Base-by-base conservation (phyloP, 306 rosid species). In the Erythrophleum fordii region DNA sequence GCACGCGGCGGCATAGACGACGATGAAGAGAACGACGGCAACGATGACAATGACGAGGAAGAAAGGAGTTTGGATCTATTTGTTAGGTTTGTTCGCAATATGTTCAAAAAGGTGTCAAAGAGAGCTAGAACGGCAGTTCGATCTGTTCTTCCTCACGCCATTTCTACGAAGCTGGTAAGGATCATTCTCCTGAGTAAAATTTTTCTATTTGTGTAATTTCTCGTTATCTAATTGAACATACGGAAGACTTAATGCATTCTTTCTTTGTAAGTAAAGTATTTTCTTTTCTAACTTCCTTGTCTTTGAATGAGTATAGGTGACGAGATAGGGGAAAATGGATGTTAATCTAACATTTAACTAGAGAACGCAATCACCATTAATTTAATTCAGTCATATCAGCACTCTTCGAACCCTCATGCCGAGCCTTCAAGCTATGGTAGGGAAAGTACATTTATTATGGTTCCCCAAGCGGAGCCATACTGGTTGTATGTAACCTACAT, bases 11-110 rank as follows among this genome's bases (percentile, higher is more conserved):
- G 87, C 6, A 80, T 70, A 8, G 72, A 55, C 0, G 88, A 85
- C 0, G 89, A 86, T 0, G 92, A 85, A 1, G 94, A 89, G 0
- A 93, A 86, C 0, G 88, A 85, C 0, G 92, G 80, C 0, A 88
- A 86, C 0, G 91, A 75, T 0, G 92, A 83, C 0, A 86, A 90
- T 0, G 87, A 86, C 0, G 96, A 91, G 6, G 96, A 88, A 60
- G 96, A 93, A 69, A 86, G 96, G 80, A 93, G 94, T 59, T 81
- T 91, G 78, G 97, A 93, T 86, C 83, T 93, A 14, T 69, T 93
- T 61, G 85, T 84, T 68, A 90, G 85, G 83, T 93, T 93, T 81
- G 79, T 93, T 46, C 86, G 87, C 82, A 93, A 87, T 73, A 74
- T 93, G 58, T 93, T 91, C 80, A 91, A 82, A 83, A 93, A 88